Evolutionary conservation across 495 filamentous ascomycete species (phyloP).

Genomic region (Aspergillus steynii): DNA sequence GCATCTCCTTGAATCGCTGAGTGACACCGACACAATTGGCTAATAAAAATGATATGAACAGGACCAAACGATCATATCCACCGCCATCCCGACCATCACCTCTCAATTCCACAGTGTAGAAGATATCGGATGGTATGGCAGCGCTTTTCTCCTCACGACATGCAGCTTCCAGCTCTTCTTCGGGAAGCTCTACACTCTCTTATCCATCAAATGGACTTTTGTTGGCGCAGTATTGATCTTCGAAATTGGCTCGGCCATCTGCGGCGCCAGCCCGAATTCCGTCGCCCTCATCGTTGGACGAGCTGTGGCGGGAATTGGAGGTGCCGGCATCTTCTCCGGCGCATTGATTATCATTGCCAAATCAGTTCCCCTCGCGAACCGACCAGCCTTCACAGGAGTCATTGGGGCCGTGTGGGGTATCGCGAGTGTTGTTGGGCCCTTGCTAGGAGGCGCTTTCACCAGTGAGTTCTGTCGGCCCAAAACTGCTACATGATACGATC

Average conservation of each 20-base stretch:
- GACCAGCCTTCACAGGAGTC: conserved; percentile 39
- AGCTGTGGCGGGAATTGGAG: conserved; percentile 26
- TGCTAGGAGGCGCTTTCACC: conserved; percentile 44
- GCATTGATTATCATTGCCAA: conserved; percentile 40
- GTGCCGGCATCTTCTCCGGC: conserved; percentile 22
- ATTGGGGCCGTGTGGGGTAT: conserved; percentile 19
- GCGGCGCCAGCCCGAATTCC: conserved; percentile 16
- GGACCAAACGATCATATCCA: conserved; percentile 52
- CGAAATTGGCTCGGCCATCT: conserved; percentile 23
- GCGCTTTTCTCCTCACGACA: conserved; percentile 37
- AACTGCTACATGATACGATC: background rate
- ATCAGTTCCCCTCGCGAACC: conserved; percentile 40
- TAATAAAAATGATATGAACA: background rate
- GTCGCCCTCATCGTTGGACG: conserved; percentile 28
- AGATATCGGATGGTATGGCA: conserved; percentile 59
- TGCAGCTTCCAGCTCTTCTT: conserved; percentile 20
- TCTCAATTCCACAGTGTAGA: conserved; percentile 51
- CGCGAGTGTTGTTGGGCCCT: conserved; percentile 43
- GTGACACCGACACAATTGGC: background rate
- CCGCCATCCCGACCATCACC: conserved; percentile 54
- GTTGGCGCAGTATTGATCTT: conserved; percentile 20
- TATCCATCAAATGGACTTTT: conserved; percentile 21
- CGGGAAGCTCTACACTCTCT: conserved; percentile 13
- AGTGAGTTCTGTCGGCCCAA: conserved; percentile 2
- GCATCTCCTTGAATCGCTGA: background rate